Percentiles rank a stretch among this genome's conserved stretches.
phyloP scores from a whole-genome alignment of 768 basidiomycete genomes.

The Pleurotus giganteus region DNA sequence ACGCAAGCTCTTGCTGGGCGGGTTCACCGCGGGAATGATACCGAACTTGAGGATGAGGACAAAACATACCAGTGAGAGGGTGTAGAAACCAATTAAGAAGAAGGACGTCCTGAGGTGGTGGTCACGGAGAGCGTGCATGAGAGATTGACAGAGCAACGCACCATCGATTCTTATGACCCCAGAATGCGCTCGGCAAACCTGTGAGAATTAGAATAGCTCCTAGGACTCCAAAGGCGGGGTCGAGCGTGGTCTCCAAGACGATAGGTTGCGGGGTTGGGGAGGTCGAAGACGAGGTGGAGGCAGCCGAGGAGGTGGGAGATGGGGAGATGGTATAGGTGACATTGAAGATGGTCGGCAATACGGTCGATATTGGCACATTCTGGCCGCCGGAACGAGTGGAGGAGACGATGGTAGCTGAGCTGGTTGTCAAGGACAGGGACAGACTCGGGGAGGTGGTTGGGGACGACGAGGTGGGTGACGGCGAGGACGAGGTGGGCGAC shows the following conservation, averaged over 20 bases:
- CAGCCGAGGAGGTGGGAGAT: constrained; percentile 33
- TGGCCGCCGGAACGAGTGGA: constrained; percentile 46
- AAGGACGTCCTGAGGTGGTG: constrained; percentile 72
- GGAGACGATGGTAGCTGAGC: constrained; percentile 48
- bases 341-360: constrained; percentile 60
- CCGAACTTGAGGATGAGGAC: constrained; percentile 89
- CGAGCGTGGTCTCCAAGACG: constrained; percentile 63
- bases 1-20: constrained; percentile 74
- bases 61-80: constrained; percentile 79
- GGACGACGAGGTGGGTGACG: constrained; percentile 21
- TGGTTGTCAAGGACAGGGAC: constrained; percentile 56
- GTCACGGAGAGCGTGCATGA: not conserved
- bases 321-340: constrained; percentile 53
- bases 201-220: constrained; percentile 87
- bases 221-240: constrained; percentile 87
- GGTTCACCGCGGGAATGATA: constrained; percentile 78
- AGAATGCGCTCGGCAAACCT: constrained; percentile 85
- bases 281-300: constrained; percentile 38
- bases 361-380: constrained; percentile 47
- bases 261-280: constrained; percentile 43
- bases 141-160: constrained; percentile 30
- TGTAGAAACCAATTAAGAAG: constrained; percentile 91
- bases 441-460: constrained; percentile 30
- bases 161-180: constrained; percentile 97
- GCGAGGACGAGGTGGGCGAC: constrained; percentile 26